These are phyloP conservation scores for Umbilicus rupestris DNA, from an alignment of 164 flowering plant genomes.

Conservation along the genomic window DNA sequence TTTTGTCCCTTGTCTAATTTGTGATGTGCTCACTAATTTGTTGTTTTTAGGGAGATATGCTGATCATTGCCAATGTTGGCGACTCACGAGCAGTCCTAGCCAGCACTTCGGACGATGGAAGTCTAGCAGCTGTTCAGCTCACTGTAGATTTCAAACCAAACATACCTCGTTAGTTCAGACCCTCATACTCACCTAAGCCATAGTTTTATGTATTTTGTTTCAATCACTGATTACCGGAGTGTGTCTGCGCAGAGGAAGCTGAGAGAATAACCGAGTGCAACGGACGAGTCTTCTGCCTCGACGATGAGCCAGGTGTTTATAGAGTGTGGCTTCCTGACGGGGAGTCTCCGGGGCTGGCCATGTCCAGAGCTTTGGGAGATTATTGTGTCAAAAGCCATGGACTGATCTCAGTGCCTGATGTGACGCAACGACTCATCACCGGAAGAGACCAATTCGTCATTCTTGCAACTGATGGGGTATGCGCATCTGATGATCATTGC, in stretches of 20 bases:
- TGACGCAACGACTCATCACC: constrained; percentile 56
- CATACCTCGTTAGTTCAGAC: constrained; percentile 71
- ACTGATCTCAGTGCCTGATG: constrained; percentile 79
- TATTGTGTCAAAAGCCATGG: constrained; percentile 70
- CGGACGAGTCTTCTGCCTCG: constrained; percentile 61
- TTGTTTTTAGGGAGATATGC: constrained; percentile 47
- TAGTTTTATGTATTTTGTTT: no score
- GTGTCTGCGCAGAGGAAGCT: constrained; percentile 48
- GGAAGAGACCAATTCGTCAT: constrained; percentile 58
- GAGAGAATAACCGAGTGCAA: constrained; percentile 59
- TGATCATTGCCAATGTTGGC: constrained; percentile 71
- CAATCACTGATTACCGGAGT: background rate
- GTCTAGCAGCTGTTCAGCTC: constrained; percentile 59
- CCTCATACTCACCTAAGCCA: constrained; percentile 7
- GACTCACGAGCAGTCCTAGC: constrained; percentile 91
- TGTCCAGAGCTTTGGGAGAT: constrained; percentile 97
- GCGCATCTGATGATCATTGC: background rate
- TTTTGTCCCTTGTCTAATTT: background rate
- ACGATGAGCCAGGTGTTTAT: constrained; percentile 79
- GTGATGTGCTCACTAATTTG: background rate
- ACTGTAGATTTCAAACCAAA: constrained; percentile 78
- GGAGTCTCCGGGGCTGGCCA: constrained; percentile 73
- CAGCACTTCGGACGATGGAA: constrained; percentile 68
- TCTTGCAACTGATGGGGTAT: constrained; percentile 84
- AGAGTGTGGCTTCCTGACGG: constrained; percentile 69